Evolutionary conservation across 1,139 yeast species (phyloP), one percentile per base, ranked within the genome.

Genomic region (Scheffersomyces parashehatae): DNA sequence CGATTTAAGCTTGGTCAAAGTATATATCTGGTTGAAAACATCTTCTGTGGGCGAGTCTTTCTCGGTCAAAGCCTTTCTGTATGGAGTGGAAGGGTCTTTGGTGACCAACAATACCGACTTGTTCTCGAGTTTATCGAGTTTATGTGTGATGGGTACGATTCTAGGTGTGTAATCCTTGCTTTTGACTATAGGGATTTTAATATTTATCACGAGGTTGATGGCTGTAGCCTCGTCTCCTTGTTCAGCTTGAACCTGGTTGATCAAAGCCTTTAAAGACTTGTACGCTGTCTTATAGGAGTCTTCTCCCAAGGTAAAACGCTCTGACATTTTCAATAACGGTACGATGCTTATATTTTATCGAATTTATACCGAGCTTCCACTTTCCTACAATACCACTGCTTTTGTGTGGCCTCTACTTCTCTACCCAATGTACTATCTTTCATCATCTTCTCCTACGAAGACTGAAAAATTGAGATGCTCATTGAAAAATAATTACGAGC

Each of bases 1-100:
- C 34, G 70, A 64, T 55, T 73, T 79, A 44, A 85, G 56, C 53
- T 79, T 83, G 51, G 80, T 81, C 37, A 83, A 65, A 8, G 88
- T 75, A 31, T 78, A 67, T 14, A 85, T 76, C 37, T 81, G 81
- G 44, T 77, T 75, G 59, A 85, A 83, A 6, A 65, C 60, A 45
- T 83, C 85, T 47, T 81, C 82, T 0, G 88, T 81, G 0, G 79
- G 74, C 1, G 80, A 65, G 33, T 73, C 80, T 46, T 76, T 74
- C 40, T 64, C 67, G 8, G 73, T 65, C 12, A 83, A 64, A 3
- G 66, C 68, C 8, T 67, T 68, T 37, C 83, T 71, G 54, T 81
- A 85, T 1, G 74, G 68, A 1, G 75, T 70, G 2, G 84, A 75
- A 1, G 90, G 89, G 55, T 85, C 90, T 52, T 83, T 85, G 5